phyloP scores from a whole-genome alignment of 148 eudicot species.

The Chenopodium quinoa region DNA sequence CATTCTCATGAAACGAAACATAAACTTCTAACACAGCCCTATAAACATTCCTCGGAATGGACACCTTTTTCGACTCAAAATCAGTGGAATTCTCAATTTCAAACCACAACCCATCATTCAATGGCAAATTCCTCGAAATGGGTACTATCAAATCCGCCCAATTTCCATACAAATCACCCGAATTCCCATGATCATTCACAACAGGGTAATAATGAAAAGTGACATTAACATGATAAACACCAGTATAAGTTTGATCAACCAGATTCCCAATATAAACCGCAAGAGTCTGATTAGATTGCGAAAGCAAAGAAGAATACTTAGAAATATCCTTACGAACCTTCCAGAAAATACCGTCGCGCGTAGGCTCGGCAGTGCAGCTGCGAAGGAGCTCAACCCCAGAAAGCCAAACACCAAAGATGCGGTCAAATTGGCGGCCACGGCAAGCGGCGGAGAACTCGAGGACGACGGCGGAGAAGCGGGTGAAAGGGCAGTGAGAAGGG shows the following conservation, averaged over 20 bases:
- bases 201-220: conserved; percentile 57
- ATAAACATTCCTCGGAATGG: conserved; percentile 65
- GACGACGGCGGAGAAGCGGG: conserved; percentile 41
- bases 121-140: conserved; percentile 62
- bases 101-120: conserved; percentile 94
- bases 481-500: conserved; percentile 50
- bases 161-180: conserved; percentile 10
- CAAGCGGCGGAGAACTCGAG: conserved; percentile 74
- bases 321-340: conserved; percentile 70
- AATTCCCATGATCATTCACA: not conserved
- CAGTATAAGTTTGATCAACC: conserved; percentile 68
- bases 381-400: conserved; percentile 85
- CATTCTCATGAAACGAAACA: conserved; percentile 84
- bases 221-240: conserved; percentile 77
- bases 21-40: conserved; percentile 86
- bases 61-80: conserved; percentile 38
- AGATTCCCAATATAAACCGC: conserved; percentile 79
- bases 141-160: conserved; percentile 78
- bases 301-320: conserved; percentile 60
- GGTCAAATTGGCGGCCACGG: conserved; percentile 71
- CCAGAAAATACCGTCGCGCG: conserved; percentile 66
- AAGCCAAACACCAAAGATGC: conserved; percentile 89
- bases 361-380: conserved; percentile 93
- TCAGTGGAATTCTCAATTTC: conserved; percentile 59
- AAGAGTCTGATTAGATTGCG: conserved; percentile 45